These are phyloP conservation scores for Aspergillus sp. DNA, from an alignment of 2,329 filamentous ascomycete genomes.

Conservation along the genomic window DNA sequence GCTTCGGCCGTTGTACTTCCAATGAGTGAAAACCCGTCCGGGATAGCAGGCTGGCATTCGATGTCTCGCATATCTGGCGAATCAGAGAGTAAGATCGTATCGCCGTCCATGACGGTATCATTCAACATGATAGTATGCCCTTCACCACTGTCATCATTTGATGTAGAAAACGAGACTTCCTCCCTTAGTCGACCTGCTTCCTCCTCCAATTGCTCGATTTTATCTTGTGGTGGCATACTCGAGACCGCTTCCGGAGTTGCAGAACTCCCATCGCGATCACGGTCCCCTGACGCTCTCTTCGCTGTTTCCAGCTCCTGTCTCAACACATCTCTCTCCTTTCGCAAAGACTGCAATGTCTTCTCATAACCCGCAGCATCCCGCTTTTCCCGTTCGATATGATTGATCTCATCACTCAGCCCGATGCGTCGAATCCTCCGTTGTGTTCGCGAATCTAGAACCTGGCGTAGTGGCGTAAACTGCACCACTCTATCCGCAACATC, in stretches of 20 bases:
- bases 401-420: slow-evolving; percentile 41
- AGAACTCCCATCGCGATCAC: slow-evolving; percentile 1
- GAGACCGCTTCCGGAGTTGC: slow-evolving; percentile 7
- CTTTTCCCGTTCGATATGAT: slow-evolving; percentile 35
- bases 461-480: slow-evolving; percentile 39
- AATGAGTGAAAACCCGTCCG: slow-evolving; percentile 14
- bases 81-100: slow-evolving; percentile 22
- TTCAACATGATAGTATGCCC: slow-evolving; percentile 22
- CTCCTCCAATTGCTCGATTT: slow-evolving; percentile 13
- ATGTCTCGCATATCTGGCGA: slow-evolving; percentile 23
- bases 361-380: slow-evolving; percentile 20
- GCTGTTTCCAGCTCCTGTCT: slow-evolving; percentile 19
- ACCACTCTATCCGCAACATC: slow-evolving; percentile 23
- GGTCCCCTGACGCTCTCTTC: slow-evolving; percentile 3
- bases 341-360: slow-evolving; percentile 16
- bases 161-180: slow-evolving; percentile 11
- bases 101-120: slow-evolving; percentile 19
- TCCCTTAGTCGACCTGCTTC: slow-evolving; percentile 14
- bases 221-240: slow-evolving; percentile 11
- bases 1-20: slow-evolving; percentile 8
- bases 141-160: slow-evolving; percentile 1
- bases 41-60: slow-evolving; percentile 3
- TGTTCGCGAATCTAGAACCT: slow-evolving; percentile 36
- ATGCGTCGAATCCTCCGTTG: slow-evolving; percentile 38
- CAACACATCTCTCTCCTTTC: slow-evolving; percentile 21